Evolutionary conservation across 2,329 filamentous ascomycete genomes (phyloP).

Genomic region (Oidium heveae): DNA sequence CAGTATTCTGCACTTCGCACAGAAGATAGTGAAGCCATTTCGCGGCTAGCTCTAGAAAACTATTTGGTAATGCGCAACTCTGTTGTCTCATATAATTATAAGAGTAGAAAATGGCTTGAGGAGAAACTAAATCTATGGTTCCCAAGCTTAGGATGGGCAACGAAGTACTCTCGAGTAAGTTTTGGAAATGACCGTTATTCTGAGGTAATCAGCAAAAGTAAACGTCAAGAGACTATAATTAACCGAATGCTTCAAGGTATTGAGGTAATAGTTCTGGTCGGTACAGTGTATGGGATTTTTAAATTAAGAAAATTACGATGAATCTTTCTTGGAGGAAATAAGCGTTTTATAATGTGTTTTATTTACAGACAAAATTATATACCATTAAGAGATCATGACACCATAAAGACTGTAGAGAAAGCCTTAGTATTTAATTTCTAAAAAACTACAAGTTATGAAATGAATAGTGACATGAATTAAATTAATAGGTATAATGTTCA

Average conservation of each 20-base stretch:
- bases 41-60: constrained; percentile 72
- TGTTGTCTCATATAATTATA: constrained; percentile 54
- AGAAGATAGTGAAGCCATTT: constrained; percentile 68
- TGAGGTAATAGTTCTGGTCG: not conserved
- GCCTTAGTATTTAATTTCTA: too few species aligned
- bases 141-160: constrained; percentile 63
- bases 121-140: constrained; percentile 56
- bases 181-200: constrained; percentile 87
- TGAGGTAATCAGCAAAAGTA: constrained; percentile 46
- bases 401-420: too few species aligned
- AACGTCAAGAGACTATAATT: constrained; percentile 30
- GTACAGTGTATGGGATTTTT: not conserved
- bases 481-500: too few species aligned
- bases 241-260: constrained; percentile 4
- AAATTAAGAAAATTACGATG: not conserved
- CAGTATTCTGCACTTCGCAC: constrained; percentile 53
- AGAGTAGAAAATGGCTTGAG: constrained; percentile 62
- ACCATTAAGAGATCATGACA: too few species aligned
- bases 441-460: too few species aligned
- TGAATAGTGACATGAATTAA: too few species aligned
- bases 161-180: constrained; percentile 76
- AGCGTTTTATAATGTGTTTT: not conserved
- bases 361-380: too few species aligned
- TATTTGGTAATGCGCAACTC: constrained; percentile 83
- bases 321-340: not conserved